Percentiles rank a stretch among this genome's conserved stretches.
Conservation (phyloP, 1,284 basidiomycete species). For the Ustanciosporium gigantosporum region DNA sequence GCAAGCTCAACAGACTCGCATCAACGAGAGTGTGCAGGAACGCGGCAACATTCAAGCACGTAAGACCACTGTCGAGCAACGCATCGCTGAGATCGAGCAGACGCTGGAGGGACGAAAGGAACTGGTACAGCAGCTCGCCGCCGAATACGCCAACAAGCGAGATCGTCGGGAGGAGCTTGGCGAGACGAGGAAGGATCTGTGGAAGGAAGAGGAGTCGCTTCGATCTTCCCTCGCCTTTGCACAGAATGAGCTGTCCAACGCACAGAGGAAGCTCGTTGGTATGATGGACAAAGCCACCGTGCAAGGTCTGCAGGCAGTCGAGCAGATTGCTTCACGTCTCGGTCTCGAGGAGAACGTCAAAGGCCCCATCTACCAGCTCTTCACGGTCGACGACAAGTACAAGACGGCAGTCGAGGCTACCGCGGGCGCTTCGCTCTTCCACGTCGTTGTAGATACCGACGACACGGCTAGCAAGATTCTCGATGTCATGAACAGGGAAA, state of each 20-base stretch:
- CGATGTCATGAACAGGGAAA: slow-evolving; percentile 88
- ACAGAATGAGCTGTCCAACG: slow-evolving; percentile 75
- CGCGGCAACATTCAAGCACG: slow-evolving; percentile 18
- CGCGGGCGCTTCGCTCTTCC: slow-evolving; percentile 92
- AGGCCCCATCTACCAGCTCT: slow-evolving; percentile 90
- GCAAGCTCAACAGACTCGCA: slow-evolving; percentile 24
- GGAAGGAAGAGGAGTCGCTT: slow-evolving; percentile 73
- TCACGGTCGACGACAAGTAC: slow-evolving; percentile 89
- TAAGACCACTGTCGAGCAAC: slow-evolving; percentile 63
- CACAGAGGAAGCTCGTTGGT: slow-evolving; percentile 77
- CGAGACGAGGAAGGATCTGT: slow-evolving; percentile 65
- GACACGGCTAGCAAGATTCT: slow-evolving; percentile 85
- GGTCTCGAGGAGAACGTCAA: slow-evolving; percentile 74
- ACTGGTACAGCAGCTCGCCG: slow-evolving; percentile 28
- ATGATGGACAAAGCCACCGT: slow-evolving; percentile 94
- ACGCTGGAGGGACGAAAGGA: slow-evolving; percentile 67
- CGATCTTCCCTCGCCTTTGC: slow-evolving; percentile 77
- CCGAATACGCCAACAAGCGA: slow-evolving; percentile 40
- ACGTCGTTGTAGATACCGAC: slow-evolving; percentile 95
- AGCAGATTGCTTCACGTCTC: slow-evolving; percentile 75
- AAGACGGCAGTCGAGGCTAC: slow-evolving; percentile 92
- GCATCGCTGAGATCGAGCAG: slow-evolving; percentile 74
- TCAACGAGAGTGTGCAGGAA: slow-evolving; percentile 32
- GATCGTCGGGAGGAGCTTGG: slow-evolving; percentile 59
- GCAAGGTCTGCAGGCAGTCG: slow-evolving; percentile 79